phyloP scores from a whole-genome alignment of 2,329 filamentous ascomycete species.

The Fusarium sp. region DNA sequence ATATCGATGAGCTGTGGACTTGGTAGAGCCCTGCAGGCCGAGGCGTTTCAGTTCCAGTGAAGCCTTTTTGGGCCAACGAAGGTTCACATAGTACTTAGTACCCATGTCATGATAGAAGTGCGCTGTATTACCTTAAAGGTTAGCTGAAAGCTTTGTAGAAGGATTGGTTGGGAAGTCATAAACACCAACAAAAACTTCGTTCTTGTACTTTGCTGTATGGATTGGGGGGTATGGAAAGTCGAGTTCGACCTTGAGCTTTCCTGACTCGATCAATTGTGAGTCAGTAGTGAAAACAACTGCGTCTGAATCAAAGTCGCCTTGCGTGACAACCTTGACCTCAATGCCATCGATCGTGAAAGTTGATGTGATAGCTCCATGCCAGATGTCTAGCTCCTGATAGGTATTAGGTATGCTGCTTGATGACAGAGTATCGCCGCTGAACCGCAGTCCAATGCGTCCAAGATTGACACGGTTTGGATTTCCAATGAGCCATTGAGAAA shows the following conservation, averaged over 20 bases:
- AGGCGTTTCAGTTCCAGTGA: conserved; percentile 29
- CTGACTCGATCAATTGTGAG: conserved; percentile 45
- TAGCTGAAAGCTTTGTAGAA: conserved; percentile 42
- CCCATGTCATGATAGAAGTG: conserved; percentile 50
- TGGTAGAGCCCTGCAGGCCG: conserved; percentile 36
- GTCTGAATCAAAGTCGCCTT: conserved; percentile 51
- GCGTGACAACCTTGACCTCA: conserved; percentile 47
- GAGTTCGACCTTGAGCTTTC: conserved; percentile 49
- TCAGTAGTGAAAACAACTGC: conserved; percentile 48
- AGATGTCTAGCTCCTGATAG: conserved; percentile 39
- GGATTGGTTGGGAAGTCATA: conserved; percentile 52
- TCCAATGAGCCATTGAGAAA: conserved; percentile 62
- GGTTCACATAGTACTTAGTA: conserved; percentile 50
- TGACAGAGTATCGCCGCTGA: conserved; percentile 43
- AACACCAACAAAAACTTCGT: conserved; percentile 52
- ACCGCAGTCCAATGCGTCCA: conserved; percentile 52
- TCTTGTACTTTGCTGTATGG: conserved; percentile 52
- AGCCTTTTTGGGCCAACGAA: conserved; percentile 43
- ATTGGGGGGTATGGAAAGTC: conserved; percentile 55
- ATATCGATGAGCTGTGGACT: conserved; percentile 46
- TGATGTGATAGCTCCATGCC: conserved; percentile 46
- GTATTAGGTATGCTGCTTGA: conserved; percentile 41
- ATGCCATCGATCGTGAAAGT: conserved; percentile 45
- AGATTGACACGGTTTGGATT: conserved; percentile 56
- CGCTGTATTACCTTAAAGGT: conserved; percentile 23